Base-by-base conservation (phyloP, 192 early-diverging fungal species). In the Ramicandelaber brevisporus region DNA sequence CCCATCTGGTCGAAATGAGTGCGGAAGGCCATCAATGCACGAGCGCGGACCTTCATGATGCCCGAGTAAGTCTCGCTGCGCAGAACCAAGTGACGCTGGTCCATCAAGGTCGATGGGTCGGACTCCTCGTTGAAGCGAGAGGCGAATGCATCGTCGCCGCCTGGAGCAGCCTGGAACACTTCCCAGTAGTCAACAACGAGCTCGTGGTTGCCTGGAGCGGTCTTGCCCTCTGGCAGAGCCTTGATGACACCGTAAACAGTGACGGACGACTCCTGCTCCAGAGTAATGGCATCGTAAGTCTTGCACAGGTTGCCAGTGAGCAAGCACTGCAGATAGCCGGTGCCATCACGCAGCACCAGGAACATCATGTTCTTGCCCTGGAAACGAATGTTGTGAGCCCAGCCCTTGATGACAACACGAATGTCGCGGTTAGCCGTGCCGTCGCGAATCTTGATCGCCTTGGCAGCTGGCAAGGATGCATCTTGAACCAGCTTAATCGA, bases 321-420 rank as follows among this genome's bases (percentile, higher is more conserved):
- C 17, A 96, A 61, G 49, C 85, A 86, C 50, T 99, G 93, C 38
- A 99, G 46, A 41, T 59, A 88, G 11, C 90, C 93, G 23, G 75
- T 63, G 21, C 93, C 93, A 48, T 99, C 93, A 29, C 93, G 74
- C 27, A 99, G 50, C 14, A 93, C 68, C 7, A 88, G 30, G 53
- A 98, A 98, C 58, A 72, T 76, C 75, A 99, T 77, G 57, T 89
- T 79, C 51, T 82, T 87, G 31, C 92, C 92, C 56, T 99, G 93
- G 20, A 76, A 74, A 33, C 93, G 79, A 40, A 77, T 58, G 17
- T 83, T 70, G 61, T 89, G 84, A 32, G 96, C 86, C 93, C 93
- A 99, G 20, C 89, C 92, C 13, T 61, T 69, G 2, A 99, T 63
- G 45, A 61, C 66, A 42, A 95, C 76, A 27, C 89, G 72, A 36